Percentiles rank a stretch among this genome's conserved stretches.
Conservation (phyloP, 441 rosid species). For the Gossypium davidsonii region DNA sequence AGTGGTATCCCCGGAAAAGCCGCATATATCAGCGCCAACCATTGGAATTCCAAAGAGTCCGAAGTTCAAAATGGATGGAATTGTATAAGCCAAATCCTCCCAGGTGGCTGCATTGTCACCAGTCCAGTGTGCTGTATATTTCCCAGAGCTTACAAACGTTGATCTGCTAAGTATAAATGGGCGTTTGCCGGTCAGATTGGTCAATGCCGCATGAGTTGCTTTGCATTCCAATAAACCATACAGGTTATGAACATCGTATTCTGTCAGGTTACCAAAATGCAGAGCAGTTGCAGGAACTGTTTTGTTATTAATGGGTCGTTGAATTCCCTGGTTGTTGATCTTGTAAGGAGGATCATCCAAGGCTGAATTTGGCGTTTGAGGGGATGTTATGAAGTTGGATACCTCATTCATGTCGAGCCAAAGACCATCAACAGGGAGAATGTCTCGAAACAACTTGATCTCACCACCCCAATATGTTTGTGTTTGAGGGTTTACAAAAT, state of each 20-base stretch:
- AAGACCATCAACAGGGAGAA: constrained; percentile 53
- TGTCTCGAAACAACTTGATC: constrained; percentile 44
- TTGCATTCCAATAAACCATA: constrained; percentile 60
- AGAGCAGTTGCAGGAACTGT: constrained; percentile 53
- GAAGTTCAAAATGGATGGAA: constrained; percentile 54
- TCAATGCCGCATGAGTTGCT: constrained; percentile 52
- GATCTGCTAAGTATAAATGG: constrained; percentile 69
- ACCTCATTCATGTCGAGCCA: constrained; percentile 87
- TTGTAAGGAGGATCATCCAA: constrained; percentile 72
- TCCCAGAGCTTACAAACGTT: constrained; percentile 74
- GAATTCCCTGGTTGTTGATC: constrained; percentile 43
- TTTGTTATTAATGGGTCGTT: constrained; percentile 25
- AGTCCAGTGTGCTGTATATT: constrained; percentile 79
- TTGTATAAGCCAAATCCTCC: constrained; percentile 56
- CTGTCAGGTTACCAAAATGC: constrained; percentile 51
- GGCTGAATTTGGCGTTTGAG: constrained; percentile 32
- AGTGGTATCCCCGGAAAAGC: constrained; percentile 30
- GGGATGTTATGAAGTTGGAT: constrained; percentile 59
- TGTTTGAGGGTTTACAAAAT: constrained; percentile 50
- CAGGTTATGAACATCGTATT: constrained; percentile 63
- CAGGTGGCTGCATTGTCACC: constrained; percentile 67
- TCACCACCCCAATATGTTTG: constrained; percentile 49
- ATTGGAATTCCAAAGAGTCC: constrained; percentile 79
- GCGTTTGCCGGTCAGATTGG: constrained; percentile 41
- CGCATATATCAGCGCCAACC: constrained; percentile 74